Evolutionary conservation across 768 basidiomycete species (phyloP).

Genomic region (Suillus discolor): DNA sequence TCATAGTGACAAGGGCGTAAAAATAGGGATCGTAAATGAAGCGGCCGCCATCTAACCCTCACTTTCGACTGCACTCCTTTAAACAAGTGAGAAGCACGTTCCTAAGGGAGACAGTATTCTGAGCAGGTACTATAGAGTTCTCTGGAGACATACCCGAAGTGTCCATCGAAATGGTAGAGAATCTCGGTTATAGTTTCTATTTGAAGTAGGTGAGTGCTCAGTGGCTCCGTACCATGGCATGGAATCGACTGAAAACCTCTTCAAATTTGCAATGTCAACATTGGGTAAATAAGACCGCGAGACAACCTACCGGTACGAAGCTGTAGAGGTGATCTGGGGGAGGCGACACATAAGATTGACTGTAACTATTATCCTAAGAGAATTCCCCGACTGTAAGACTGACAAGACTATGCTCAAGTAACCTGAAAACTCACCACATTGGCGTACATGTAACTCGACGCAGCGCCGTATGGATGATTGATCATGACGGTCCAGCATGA

Average conservation of each 20-base stretch:
- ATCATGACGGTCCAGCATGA: conserved; percentile 20
- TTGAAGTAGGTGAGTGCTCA: conserved; percentile 10
- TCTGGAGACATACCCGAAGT: conserved; percentile 19
- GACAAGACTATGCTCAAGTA: not conserved
- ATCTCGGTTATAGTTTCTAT: conserved; percentile 5
- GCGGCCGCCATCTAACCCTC: conserved; percentile 21
- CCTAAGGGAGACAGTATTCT: conserved; percentile 14
- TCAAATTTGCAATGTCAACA: not conserved
- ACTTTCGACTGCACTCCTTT: conserved; percentile 15
- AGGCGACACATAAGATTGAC: not conserved
- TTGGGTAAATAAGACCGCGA: not conserved
- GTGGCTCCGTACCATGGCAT: conserved; percentile 9
- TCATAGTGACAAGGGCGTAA: conserved; percentile 24
- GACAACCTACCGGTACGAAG: conserved; percentile 28
- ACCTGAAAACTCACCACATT: conserved; percentile 18
- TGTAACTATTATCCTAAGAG: conserved; percentile 16
- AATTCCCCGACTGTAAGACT: not conserved
- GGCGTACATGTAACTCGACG: conserved; percentile 30
- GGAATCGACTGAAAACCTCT: conserved; percentile 33
- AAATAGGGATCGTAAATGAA: conserved; percentile 11
- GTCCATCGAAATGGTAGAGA: conserved; percentile 12
- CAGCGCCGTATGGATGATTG: conserved; percentile 32
- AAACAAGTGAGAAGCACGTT: conserved; percentile 21
- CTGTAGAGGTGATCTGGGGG: conserved; percentile 26
- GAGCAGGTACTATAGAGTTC: not conserved